phyloP scores from a whole-genome alignment of 192 early-diverging fungal genomes.

The Coemansia guatemalensis region DNA sequence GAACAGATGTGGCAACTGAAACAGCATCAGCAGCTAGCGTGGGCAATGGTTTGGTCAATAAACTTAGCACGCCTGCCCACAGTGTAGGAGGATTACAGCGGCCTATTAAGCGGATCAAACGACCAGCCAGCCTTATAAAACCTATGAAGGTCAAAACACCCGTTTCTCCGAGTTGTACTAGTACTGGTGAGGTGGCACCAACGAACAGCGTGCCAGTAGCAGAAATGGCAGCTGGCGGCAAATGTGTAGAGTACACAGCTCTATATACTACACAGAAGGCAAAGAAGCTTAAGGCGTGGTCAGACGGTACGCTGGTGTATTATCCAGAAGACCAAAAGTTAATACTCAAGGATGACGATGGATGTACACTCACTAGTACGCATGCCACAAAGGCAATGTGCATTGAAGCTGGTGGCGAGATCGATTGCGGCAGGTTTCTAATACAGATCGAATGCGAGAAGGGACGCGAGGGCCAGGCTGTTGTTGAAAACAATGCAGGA shows the following conservation, averaged over 20 bases:
- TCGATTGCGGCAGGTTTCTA: slow-evolving; percentile 39
- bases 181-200: neutral
- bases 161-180: neutral
- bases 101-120: slow-evolving; percentile 16
- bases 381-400: slow-evolving; percentile 18
- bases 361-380: slow-evolving; percentile 23
- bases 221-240: neutral
- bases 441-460: slow-evolving; percentile 37
- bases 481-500: neutral
- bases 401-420: slow-evolving; percentile 34
- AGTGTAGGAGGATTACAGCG: neutral
- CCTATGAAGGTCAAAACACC: slow-evolving; percentile 25
- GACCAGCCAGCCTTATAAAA: slow-evolving; percentile 42
- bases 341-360: slow-evolving; percentile 29
- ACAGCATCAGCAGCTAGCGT: neutral
- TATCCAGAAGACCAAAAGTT: slow-evolving; percentile 15
- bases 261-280: slow-evolving; percentile 50
- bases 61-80: neutral
- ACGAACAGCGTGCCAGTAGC: neutral
- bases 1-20: neutral
- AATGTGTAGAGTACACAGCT: slow-evolving; percentile 20
- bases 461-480: slow-evolving; percentile 1
- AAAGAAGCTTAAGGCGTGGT: slow-evolving; percentile 53
- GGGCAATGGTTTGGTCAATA: no score
- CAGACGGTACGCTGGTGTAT: slow-evolving; percentile 31